These are phyloP conservation scores for Rosa rugosa DNA, from an alignment of 306 rosid genomes.

Conservation along the genomic window DNA sequence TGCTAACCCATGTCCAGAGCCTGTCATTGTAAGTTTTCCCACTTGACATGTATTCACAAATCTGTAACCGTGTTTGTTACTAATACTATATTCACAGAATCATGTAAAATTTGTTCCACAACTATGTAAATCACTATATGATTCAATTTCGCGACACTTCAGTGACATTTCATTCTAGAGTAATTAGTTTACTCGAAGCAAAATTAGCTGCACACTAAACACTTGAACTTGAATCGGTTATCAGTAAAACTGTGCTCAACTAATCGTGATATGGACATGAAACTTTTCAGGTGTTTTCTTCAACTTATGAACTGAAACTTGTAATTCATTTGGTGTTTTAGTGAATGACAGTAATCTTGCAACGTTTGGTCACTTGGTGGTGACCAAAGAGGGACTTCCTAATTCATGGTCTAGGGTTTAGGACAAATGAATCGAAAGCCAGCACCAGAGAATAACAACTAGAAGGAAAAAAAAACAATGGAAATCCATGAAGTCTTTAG, in stretches of 20 bases:
- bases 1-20: background rate
- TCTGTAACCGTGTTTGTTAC: background rate
- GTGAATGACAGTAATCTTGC: background rate
- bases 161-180: background rate
- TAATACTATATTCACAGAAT: background rate
- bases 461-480: background rate
- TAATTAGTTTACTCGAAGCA: background rate
- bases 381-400: background rate
- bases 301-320: background rate
- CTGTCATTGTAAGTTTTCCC: constrained; percentile 1
- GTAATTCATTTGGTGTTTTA: background rate
- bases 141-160: background rate
- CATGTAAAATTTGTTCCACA: constrained; percentile 14
- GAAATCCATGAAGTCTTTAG: background rate
- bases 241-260: background rate
- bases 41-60: background rate
- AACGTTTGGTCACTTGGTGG: background rate
- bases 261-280: background rate
- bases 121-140: background rate
- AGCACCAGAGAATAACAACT: background rate
- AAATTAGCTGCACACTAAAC: background rate
- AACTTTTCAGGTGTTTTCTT: background rate
- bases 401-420: background rate
- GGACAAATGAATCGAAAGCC: background rate
- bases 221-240: background rate